Percentiles rank a stretch among this genome's conserved stretches.
Conservation (phyloP, 2,329 filamentous ascomycete genomes). For the Zopfia rhizophila region DNA sequence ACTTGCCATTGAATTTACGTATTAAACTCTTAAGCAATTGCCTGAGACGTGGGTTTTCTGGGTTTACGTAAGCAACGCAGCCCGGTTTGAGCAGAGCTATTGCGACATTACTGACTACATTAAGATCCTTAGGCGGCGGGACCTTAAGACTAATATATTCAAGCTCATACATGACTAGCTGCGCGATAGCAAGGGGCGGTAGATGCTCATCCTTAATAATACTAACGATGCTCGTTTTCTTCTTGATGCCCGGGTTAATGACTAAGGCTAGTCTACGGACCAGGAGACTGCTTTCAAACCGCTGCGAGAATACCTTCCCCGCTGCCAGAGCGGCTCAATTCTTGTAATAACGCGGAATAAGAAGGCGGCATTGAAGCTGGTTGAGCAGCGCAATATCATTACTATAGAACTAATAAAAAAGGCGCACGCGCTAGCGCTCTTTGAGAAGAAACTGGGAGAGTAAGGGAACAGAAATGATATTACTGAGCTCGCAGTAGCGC, state of each 20-base stretch:
- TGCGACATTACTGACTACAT: constrained; percentile 23
- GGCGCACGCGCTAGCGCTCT: constrained; percentile 32
- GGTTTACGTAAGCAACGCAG: constrained; percentile 22
- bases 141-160: constrained; percentile 23
- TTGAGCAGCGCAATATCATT: constrained; percentile 22
- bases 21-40: constrained; percentile 15
- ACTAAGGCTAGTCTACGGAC: background rate
- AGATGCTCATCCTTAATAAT: constrained; percentile 36
- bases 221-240: constrained; percentile 25
- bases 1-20: constrained; percentile 27
- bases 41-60: constrained; percentile 27
- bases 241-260: background rate
- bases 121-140: constrained; percentile 16
- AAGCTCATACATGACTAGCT: constrained; percentile 27
- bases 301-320: constrained; percentile 6
- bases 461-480: constrained; percentile 20
- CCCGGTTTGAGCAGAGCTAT: constrained; percentile 22
- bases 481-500: constrained; percentile 34
- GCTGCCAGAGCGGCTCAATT: constrained; percentile 17
- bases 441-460: constrained; percentile 32
- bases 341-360: constrained; percentile 25
- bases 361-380: constrained; percentile 19
- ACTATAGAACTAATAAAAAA: constrained; percentile 28
- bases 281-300: background rate
- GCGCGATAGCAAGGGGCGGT: constrained; percentile 20